These are phyloP conservation scores for Lentinus brumalis DNA, from an alignment of 768 basidiomycete genomes.

Conservation along the genomic window DNA sequence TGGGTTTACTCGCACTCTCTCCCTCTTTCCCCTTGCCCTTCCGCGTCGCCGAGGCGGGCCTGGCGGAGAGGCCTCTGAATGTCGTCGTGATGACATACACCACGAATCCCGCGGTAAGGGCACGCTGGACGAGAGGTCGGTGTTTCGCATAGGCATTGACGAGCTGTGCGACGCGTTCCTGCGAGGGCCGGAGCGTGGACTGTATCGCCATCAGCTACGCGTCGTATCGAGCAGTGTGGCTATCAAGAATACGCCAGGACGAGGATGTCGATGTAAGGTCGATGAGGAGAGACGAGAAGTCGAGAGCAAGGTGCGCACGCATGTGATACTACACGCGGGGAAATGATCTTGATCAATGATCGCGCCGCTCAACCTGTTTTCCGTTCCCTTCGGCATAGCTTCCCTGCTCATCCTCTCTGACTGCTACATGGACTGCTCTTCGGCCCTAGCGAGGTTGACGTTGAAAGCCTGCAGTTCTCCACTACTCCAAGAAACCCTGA, in stretches of 20 bases:
- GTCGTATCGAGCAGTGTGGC: neutral
- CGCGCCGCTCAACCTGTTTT: too few relatives aligned
- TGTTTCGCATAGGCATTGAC: slow-evolving; percentile 59
- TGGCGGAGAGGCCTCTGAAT: slow-evolving; percentile 55
- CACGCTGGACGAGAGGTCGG: slow-evolving; percentile 71
- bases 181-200: slow-evolving; percentile 19
- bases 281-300: too few relatives aligned
- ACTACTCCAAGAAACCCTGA: too few relatives aligned
- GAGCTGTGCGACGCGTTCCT: slow-evolving; percentile 46
- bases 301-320: neutral
- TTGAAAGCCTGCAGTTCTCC: too few relatives aligned
- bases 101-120: slow-evolving; percentile 69
- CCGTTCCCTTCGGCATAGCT: too few relatives aligned
- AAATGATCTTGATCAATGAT: too few relatives aligned
- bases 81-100: slow-evolving; percentile 69
- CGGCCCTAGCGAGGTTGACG: too few relatives aligned
- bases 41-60: slow-evolving; percentile 30
- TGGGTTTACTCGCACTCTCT: slow-evolving; percentile 46
- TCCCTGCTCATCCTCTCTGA: too few relatives aligned
- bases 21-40: slow-evolving; percentile 40
- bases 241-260: neutral
- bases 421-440: too few relatives aligned
- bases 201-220: slow-evolving; percentile 17
- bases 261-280: neutral
- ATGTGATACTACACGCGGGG: slow-evolving; percentile 5